Conservation (phyloP, 306 rosid genomes). For the Ormosia semicastrata region DNA sequence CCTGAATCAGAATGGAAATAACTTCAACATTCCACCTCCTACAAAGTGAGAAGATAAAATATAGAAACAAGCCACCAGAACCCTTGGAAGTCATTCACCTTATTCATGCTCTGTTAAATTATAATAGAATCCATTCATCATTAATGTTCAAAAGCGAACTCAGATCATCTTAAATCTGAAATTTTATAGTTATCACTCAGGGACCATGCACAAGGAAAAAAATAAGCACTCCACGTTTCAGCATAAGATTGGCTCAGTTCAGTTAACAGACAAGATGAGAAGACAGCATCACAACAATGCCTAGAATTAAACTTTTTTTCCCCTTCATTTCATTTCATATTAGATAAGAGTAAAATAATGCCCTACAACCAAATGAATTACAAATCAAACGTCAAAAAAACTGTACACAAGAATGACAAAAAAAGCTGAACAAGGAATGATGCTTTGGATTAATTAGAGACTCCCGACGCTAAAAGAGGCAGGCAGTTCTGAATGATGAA, state of each 20-base stretch:
- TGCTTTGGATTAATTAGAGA: slow-evolving; percentile 50
- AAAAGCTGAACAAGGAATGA: slow-evolving; percentile 41
- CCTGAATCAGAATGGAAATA: too few species aligned
- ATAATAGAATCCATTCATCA: not conserved
- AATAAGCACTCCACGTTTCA: not conserved
- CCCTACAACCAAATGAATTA: slow-evolving; percentile 62
- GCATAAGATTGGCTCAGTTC: not conserved
- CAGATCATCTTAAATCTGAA: not conserved
- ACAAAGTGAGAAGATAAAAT: not conserved
- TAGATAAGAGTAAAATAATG: slow-evolving; percentile 56
- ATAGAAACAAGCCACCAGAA: not conserved
- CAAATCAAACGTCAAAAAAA: slow-evolving; percentile 53
- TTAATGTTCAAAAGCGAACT: not conserved
- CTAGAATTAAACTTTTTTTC: slow-evolving; percentile 16
- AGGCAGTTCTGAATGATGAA: slow-evolving; percentile 54
- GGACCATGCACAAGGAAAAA: not conserved
- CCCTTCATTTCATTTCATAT: slow-evolving; percentile 38
- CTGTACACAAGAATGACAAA: slow-evolving; percentile 77
- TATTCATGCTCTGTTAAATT: not conserved
- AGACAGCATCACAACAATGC: not conserved
- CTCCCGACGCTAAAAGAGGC: slow-evolving; percentile 62
- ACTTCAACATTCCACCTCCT: not conserved
- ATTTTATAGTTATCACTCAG: not conserved
- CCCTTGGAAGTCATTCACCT: not conserved
- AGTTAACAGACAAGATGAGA: not conserved